Evolutionary conservation across 1,139 yeast genomes (phyloP).

Genomic region (Debaryomyces psychrophilus): DNA sequence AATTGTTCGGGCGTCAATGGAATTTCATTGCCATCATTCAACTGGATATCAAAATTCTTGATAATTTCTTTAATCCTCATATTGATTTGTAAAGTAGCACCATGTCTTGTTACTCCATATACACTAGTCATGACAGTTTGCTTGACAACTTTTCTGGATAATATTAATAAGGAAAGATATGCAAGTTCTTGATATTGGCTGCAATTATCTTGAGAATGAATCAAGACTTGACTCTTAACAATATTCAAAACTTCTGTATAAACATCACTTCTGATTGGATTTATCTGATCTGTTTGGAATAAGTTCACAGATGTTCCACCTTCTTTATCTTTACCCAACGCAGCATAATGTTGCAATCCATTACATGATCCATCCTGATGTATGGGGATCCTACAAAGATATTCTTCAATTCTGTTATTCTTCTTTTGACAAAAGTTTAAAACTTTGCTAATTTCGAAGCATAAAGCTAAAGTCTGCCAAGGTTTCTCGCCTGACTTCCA

Average conservation of each 20-base stretch:
- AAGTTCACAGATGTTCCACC: slow-evolving; percentile 48
- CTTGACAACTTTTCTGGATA: slow-evolving; percentile 41
- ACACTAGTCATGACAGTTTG: slow-evolving; percentile 54
- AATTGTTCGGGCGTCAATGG: background rate
- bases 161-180: slow-evolving; percentile 21
- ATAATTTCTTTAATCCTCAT: slow-evolving; percentile 28
- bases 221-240: slow-evolving; percentile 25
- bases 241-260: slow-evolving; percentile 37
- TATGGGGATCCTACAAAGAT: slow-evolving; percentile 39
- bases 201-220: slow-evolving; percentile 13
- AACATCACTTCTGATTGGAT: slow-evolving; percentile 34
- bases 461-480: slow-evolving; percentile 43
- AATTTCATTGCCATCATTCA: background rate
- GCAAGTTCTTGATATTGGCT: slow-evolving; percentile 17
- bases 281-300: slow-evolving; percentile 20
- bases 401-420: slow-evolving; percentile 26
- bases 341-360: slow-evolving; percentile 54
- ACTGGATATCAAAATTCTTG: slow-evolving; percentile 11
- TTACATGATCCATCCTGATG: slow-evolving; percentile 54
- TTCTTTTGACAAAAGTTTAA: slow-evolving; percentile 18
- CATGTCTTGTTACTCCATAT: slow-evolving; percentile 47
- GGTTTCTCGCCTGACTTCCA: slow-evolving; percentile 47
- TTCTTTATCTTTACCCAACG: slow-evolving; percentile 38
- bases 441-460: slow-evolving; percentile 35
- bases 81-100: slow-evolving; percentile 39